Evolutionary conservation across 352 stramenopile species (phyloP).

Genomic region (Bremia lactucae): DNA sequence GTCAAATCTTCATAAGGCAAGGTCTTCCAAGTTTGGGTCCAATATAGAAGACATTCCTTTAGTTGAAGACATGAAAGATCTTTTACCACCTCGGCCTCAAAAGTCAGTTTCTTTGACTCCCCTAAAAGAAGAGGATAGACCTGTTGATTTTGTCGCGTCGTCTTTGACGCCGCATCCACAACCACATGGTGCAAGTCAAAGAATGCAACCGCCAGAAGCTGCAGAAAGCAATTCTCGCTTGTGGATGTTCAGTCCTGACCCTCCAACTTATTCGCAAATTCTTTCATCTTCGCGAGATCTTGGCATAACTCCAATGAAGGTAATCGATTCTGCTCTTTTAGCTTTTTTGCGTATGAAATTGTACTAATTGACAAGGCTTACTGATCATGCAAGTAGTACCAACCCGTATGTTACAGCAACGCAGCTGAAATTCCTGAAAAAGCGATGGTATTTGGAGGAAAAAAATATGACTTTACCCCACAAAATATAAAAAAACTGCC

Average conservation of each 20-base stretch:
- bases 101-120: slow-evolving; percentile 7
- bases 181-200: slow-evolving; percentile 9
- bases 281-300: slow-evolving; percentile 29
- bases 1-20: slow-evolving; percentile 9
- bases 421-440: slow-evolving; percentile 55
- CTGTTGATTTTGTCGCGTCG: slow-evolving; percentile 23
- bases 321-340: slow-evolving; percentile 10
- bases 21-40: slow-evolving; percentile 5
- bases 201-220: slow-evolving; percentile 1
- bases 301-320: slow-evolving; percentile 28
- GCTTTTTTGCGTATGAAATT: neutral
- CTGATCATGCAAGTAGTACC: slow-evolving; percentile 26
- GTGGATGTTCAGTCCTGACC: slow-evolving; percentile 35
- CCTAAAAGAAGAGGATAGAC: slow-evolving; percentile 39
- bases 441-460: slow-evolving; percentile 60
- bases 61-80: slow-evolving; percentile 48
- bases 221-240: slow-evolving; percentile 17
- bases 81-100: slow-evolving; percentile 40
- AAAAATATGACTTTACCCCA: slow-evolving; percentile 51
- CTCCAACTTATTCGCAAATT: slow-evolving; percentile 36
- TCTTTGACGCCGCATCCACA: slow-evolving; percentile 43
- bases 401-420: slow-evolving; percentile 43
- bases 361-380: too few species aligned
- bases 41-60: slow-evolving; percentile 31
- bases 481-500: slow-evolving; percentile 23